Conservation (phyloP, 345 rosid species). For the Noccaea caerulescens region DNA sequence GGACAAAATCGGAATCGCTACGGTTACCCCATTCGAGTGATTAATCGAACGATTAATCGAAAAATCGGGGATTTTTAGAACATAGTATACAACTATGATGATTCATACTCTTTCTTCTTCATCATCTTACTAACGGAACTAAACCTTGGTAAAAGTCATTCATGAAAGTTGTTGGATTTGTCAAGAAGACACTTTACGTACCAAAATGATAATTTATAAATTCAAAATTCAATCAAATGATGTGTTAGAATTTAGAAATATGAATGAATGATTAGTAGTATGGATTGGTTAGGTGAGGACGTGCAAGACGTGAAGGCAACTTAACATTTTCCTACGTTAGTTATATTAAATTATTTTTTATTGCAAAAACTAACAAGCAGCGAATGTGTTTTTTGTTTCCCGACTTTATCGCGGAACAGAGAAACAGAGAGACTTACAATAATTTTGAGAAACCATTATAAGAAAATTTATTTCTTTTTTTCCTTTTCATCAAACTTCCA, state of each 20-base stretch:
- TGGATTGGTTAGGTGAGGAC: slow-evolving; percentile 39
- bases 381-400: slow-evolving; percentile 34
- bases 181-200: neutral
- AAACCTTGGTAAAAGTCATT: neutral
- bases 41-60: too few relatives aligned
- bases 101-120: neutral
- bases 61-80: too few relatives aligned
- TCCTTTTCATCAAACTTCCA: slow-evolving; percentile 2
- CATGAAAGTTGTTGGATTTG: neutral
- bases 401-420: slow-evolving; percentile 53
- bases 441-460: slow-evolving; percentile 25
- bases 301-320: slow-evolving; percentile 61
- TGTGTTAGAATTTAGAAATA: slow-evolving; percentile 18
- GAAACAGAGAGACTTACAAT: slow-evolving; percentile 45
- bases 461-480: slow-evolving; percentile 4
- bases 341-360: slow-evolving; percentile 24
- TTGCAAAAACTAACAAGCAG: slow-evolving; percentile 10
- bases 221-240: neutral
- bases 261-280: slow-evolving; percentile 23
- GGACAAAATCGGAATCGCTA: too few relatives aligned
- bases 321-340: slow-evolving; percentile 31
- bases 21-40: too few relatives aligned
- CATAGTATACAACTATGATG: too few relatives aligned
- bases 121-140: neutral
- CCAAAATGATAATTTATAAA: slow-evolving; percentile 27